Evolutionary conservation across 1,284 basidiomycete genomes (phyloP).

Genomic region (Mycena sp.): DNA sequence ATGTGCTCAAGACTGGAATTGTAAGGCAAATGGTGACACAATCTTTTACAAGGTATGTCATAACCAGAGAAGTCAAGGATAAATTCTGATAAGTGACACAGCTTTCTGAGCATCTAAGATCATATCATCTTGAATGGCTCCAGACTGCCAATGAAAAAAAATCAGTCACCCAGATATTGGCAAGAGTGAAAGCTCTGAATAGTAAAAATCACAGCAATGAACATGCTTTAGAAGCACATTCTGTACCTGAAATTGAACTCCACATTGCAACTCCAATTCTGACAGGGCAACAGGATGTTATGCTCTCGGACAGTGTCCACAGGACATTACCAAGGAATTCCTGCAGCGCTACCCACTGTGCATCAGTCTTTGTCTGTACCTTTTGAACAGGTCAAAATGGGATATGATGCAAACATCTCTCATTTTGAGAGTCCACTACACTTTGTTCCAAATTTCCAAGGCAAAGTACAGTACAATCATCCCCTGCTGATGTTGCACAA

Average conservation of each 20-base stretch:
- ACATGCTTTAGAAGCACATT: background rate
- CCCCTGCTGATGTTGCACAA: too few relatives aligned
- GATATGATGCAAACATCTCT: too few relatives aligned
- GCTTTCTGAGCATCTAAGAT: background rate
- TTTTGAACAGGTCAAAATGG: too few relatives aligned
- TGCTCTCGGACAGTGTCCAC: too few relatives aligned
- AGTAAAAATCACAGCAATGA: background rate
- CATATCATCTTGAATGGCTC: background rate
- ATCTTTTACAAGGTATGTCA: constrained; percentile 12
- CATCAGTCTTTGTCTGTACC: too few relatives aligned
- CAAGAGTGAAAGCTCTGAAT: background rate
- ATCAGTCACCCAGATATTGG: background rate
- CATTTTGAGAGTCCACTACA: too few relatives aligned
- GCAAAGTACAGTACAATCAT: too few relatives aligned
- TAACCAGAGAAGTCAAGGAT: background rate
- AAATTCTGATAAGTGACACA: background rate
- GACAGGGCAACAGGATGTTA: too few relatives aligned
- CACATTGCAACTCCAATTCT: background rate
- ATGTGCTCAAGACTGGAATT: background rate
- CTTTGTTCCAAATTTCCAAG: too few relatives aligned
- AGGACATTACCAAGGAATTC: too few relatives aligned
- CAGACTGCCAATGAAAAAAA: background rate
- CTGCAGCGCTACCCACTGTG: too few relatives aligned
- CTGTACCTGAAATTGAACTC: background rate
- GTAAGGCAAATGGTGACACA: background rate